phyloP scores from a whole-genome alignment of 768 basidiomycete genomes.

The Rhizopogon salebrosus region DNA sequence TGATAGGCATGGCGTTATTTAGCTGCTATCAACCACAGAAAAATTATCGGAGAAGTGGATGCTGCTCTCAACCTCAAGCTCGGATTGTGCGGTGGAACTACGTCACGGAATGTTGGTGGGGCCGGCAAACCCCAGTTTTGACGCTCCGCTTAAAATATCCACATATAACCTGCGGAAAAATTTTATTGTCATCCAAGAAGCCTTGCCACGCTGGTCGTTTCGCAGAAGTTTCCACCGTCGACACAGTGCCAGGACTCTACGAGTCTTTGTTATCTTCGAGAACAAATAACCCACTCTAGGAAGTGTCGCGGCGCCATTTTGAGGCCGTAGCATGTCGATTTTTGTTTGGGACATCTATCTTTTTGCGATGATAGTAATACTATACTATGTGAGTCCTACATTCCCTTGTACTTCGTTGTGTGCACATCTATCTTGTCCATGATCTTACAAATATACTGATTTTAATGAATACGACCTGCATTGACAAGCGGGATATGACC shows the following conservation, averaged over 20 bases:
- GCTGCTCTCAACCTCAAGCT: too few relatives aligned
- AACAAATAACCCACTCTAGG: conserved; percentile 39
- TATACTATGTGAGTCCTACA: neutral
- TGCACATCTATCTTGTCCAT: conserved; percentile 6
- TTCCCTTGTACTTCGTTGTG: neutral
- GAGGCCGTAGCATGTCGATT: conserved; percentile 43
- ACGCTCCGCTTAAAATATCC: conserved; percentile 1
- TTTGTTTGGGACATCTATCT: conserved; percentile 34
- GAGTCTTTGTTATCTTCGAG: conserved; percentile 35
- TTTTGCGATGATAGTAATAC: neutral
- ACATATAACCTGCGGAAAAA: neutral
- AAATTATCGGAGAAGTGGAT: too few relatives aligned
- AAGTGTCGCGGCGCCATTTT: conserved; percentile 38
- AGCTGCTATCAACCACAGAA: neutral
- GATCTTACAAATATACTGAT: conserved; percentile 24
- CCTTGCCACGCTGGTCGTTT: conserved; percentile 45
- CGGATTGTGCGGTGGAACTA: too few relatives aligned
- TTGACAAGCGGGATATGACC: conserved; percentile 15
- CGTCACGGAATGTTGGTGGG: too few relatives aligned
- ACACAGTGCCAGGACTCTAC: conserved; percentile 44
- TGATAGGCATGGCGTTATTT: conserved; percentile 42
- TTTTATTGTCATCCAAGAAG: conserved; percentile 21
- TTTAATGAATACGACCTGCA: conserved; percentile 28
- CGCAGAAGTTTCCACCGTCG: conserved; percentile 32
- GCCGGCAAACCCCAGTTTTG: neutral